Evolutionary conservation across 2,329 filamentous ascomycete species (phyloP), one percentile per base, ranked within the genome.

Genomic region (Penicillium sp.): DNA sequence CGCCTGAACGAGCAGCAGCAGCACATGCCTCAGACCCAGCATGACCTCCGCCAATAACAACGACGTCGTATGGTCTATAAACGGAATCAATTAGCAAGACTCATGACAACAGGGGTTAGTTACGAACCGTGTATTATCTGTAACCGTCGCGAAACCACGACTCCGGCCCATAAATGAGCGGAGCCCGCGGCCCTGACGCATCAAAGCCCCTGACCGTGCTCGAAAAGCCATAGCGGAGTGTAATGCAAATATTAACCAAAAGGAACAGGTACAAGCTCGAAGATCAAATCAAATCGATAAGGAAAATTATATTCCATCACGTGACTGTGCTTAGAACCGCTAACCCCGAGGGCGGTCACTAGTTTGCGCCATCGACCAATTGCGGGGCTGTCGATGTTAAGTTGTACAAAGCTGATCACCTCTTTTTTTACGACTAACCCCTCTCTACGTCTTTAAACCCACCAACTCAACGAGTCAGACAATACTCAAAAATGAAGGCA

Each of bases 11-110:
- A 42, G 94, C 94, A 14, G 94, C 90, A 2, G 93, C 94, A 11
- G 94, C 88, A 62, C 89, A 93, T 56, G 94, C 94, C 80, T 99
- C 94, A 50, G 91, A 89, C 46, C 94, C 94, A 54, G 94, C 94
- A 79, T 99, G 94, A 28, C 94, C 94, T 58, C 94, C 94, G 52
- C 94, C 94, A 60, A 99, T 91, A 2, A 99, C 92, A 35, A 99
- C 82, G 47, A 99, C 94, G 82, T 99, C 93, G 70, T 89, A 95
- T 1, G 84, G 82, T 56, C 88, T 90, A 45, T 50, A 50, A 14
- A 10, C 19, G 19, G 12, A 9, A 9, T 33, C 17, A 30, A 31
- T 62, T 35, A 63, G 58, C 17, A 46, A n/a, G n/a, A 37, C 7
- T 26, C 7, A 36, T 5, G 16, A 25, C 36, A 50, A 45, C 26